Evolutionary conservation across 2,329 filamentous ascomycete genomes (phyloP).

Genomic region (Periconia macrospinosa): DNA sequence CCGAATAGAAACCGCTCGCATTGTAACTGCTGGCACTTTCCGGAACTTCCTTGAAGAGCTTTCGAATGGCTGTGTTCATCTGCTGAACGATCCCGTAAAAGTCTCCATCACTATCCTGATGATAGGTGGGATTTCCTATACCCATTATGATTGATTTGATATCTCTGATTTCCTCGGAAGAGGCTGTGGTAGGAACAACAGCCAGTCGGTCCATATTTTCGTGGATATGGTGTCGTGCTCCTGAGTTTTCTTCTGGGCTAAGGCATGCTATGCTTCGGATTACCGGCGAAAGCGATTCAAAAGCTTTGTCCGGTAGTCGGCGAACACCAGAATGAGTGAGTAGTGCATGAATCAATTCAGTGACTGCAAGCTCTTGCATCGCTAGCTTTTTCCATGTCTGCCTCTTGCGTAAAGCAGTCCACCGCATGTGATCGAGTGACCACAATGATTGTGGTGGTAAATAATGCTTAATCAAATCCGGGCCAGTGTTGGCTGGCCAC

Average conservation of each 20-base stretch:
- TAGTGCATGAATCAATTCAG: conserved; percentile 43
- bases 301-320: conserved; percentile 6
- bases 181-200: conserved; percentile 6
- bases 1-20: conserved; percentile 5
- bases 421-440: conserved; percentile 36
- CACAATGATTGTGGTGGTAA: conserved; percentile 52
- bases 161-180: conserved; percentile 13
- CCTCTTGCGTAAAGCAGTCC: conserved; percentile 30
- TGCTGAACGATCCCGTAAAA: conserved; percentile 32
- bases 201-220: conserved; percentile 18
- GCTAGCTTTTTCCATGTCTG: conserved; percentile 49
- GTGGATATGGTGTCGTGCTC: conserved; percentile 18
- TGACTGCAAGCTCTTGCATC: conserved; percentile 44
- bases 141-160: conserved; percentile 13
- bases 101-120: conserved; percentile 42
- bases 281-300: conserved; percentile 19
- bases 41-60: conserved; percentile 16
- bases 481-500: conserved; percentile 48
- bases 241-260: background rate
- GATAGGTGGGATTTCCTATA: conserved; percentile 32
- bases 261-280: conserved; percentile 18
- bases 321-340: conserved; percentile 22
- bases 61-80: conserved; percentile 35
- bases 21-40: conserved; percentile 3
- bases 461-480: conserved; percentile 26